Conservation (phyloP, 2,329 filamentous ascomycete genomes). For the Nemania abortiva region DNA sequence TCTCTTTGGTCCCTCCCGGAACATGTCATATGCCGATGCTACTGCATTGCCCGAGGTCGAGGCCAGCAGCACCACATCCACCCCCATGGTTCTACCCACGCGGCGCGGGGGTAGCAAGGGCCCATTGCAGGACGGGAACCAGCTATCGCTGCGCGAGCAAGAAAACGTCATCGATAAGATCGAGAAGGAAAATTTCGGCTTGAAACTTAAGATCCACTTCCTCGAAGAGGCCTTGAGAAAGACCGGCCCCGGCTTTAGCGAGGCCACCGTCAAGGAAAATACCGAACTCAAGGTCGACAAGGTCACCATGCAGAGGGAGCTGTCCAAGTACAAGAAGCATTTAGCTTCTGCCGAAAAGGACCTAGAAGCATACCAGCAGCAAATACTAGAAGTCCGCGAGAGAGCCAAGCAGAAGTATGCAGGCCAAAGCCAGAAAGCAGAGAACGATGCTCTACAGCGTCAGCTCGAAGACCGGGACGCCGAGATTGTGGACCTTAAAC, state of each 20-base stretch:
- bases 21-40: constrained; percentile 72
- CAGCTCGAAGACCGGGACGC: constrained; percentile 69
- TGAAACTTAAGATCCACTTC: constrained; percentile 98
- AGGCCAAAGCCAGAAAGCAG: constrained; percentile 75
- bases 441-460: constrained; percentile 69
- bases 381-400: constrained; percentile 85
- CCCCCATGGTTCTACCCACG: constrained; percentile 79
- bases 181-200: constrained; percentile 97
- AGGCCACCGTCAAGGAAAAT: constrained; percentile 91
- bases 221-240: constrained; percentile 91
- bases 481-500: constrained; percentile 71
- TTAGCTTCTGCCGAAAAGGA: constrained; percentile 86
- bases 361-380: constrained; percentile 83
- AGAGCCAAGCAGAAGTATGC: constrained; percentile 81
- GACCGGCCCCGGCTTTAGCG: constrained; percentile 88
- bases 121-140: constrained; percentile 85
- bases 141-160: constrained; percentile 91
- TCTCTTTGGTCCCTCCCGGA: constrained; percentile 73
- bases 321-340: constrained; percentile 87
- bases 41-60: constrained; percentile 82
- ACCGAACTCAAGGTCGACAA: constrained; percentile 93
- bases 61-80: constrained; percentile 84
- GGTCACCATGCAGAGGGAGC: constrained; percentile 87
- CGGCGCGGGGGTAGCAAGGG: constrained; percentile 73
- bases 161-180: constrained; percentile 96